Evolutionary conservation across 345 rosid species (phyloP).

Genomic region (Populus pruinosa): DNA sequence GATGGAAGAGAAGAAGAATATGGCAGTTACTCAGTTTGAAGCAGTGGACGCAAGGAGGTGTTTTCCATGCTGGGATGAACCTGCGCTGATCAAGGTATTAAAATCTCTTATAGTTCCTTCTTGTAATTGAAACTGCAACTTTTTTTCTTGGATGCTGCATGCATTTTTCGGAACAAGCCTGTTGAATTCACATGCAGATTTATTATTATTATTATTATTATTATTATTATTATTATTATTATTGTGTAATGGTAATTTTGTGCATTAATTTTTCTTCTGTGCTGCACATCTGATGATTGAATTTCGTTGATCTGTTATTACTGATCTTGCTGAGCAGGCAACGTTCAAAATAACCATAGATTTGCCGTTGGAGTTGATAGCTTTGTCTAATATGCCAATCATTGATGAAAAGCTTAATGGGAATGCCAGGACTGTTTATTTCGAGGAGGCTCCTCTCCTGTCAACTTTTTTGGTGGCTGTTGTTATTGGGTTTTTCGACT

Average conservation of each 20-base stretch:
- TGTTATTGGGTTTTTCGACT: conserved; percentile 41
- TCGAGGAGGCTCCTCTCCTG: conserved; percentile 39
- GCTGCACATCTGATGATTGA: no score
- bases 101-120: background rate
- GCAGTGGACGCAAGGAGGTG: conserved; percentile 43
- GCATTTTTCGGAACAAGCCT: background rate
- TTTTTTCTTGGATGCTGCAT: background rate
- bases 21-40: conserved; percentile 50
- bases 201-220: no score
- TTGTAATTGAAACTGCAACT: background rate
- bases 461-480: conserved; percentile 49
- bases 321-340: conserved; percentile 24
- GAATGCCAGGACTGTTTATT: conserved; percentile 32
- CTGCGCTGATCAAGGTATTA: conserved; percentile 39
- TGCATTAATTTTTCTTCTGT: no score
- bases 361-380: conserved; percentile 25
- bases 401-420: conserved; percentile 30
- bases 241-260: no score
- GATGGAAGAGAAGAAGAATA: conserved; percentile 36
- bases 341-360: conserved; percentile 36
- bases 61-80: conserved; percentile 58
- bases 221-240: no score
- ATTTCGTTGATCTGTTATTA: background rate
- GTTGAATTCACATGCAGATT: background rate
- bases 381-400: conserved; percentile 46